phyloP scores from a whole-genome alignment of 2,329 filamentous ascomycete genomes.

The Thielaviopsis populi region DNA sequence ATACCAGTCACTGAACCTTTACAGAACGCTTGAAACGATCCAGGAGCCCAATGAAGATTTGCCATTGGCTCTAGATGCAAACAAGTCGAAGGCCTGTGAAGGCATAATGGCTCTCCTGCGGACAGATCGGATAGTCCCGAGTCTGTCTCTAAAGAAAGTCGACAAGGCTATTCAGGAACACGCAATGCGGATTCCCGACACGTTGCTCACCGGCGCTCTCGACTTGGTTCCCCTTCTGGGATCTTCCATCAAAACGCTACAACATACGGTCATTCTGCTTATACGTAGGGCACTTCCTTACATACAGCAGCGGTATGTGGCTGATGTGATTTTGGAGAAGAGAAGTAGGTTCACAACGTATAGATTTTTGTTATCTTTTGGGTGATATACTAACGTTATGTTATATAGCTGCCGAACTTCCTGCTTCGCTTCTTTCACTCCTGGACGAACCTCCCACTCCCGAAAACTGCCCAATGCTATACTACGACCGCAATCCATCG shows the following conservation, averaged over 20 bases:
- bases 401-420: slow-evolving; percentile 2
- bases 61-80: slow-evolving; percentile 49
- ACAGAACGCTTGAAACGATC: slow-evolving; percentile 45
- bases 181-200: background rate
- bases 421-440: background rate
- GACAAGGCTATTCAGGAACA: background rate
- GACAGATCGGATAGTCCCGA: slow-evolving; percentile 19
- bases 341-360: slow-evolving; percentile 28
- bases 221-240: background rate
- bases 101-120: slow-evolving; percentile 49
- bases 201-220: background rate
- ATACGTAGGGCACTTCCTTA: slow-evolving; percentile 67
- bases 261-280: slow-evolving; percentile 65
- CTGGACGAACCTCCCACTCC: background rate
- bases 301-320: slow-evolving; percentile 64
- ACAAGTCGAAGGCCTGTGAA: slow-evolving; percentile 24
- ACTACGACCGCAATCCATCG: background rate
- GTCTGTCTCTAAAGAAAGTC: background rate
- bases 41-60: slow-evolving; percentile 76
- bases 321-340: slow-evolving; percentile 61
- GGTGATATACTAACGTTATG: background rate
- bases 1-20: slow-evolving; percentile 58
- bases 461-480: slow-evolving; percentile 37
- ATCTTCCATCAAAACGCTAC: slow-evolving; percentile 36
- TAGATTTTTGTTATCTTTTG: slow-evolving; percentile 14